These are phyloP conservation scores for Trichophyton mentagrophytes DNA, from an alignment of 2,329 filamentous ascomycete species.

Conservation along the genomic window DNA sequence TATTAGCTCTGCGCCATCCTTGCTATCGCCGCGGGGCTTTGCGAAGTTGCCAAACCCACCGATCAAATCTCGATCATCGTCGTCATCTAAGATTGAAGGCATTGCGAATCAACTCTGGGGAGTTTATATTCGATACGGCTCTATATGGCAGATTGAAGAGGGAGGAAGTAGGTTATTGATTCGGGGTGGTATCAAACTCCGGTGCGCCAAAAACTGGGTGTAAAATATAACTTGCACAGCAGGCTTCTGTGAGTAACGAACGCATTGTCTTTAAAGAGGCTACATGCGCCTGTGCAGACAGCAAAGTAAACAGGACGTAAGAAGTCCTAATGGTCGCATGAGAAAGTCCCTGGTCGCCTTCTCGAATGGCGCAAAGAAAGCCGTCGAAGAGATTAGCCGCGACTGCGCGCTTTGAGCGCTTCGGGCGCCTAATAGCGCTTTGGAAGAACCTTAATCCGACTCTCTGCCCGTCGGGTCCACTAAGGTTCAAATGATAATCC, in stretches of 20 bases:
- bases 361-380: background rate
- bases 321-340: background rate
- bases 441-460: background rate
- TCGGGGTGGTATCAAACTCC: background rate
- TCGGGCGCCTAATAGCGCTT: background rate
- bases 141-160: background rate
- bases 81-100: slow-evolving; percentile 27
- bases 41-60: slow-evolving; percentile 19
- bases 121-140: background rate
- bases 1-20: background rate
- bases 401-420: background rate
- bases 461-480: too few relatives aligned
- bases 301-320: background rate
- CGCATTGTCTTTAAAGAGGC: background rate
- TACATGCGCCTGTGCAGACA: background rate
- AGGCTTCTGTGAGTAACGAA: background rate
- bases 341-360: background rate
- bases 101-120: slow-evolving; percentile 13
- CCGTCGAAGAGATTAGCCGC: background rate
- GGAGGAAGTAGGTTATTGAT: background rate
- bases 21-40: background rate
- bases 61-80: slow-evolving; percentile 31
- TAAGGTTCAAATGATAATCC: too few relatives aligned
- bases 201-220: background rate
- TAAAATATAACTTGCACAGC: background rate